These are phyloP conservation scores for Neocatenulostroma microsporum DNA, from an alignment of 2,329 filamentous ascomycete species.

Conservation along the genomic window DNA sequence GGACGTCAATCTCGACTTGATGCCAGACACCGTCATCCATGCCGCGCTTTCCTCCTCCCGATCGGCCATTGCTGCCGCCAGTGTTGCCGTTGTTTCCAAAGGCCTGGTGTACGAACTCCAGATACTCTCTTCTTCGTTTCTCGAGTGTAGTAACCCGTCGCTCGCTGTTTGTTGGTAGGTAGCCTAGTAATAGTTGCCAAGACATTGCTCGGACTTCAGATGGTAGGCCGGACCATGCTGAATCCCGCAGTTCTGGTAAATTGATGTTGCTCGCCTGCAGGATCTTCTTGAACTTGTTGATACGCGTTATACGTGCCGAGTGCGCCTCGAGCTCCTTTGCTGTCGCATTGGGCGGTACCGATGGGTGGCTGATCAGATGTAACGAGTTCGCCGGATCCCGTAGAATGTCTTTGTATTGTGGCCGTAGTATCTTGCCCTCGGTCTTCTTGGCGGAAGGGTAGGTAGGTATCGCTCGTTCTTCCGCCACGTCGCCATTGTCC, in stretches of 20 bases:
- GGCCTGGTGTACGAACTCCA: slow-evolving; percentile 73
- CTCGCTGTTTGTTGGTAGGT: slow-evolving; percentile 94
- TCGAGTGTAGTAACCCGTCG: slow-evolving; percentile 82
- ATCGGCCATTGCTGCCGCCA: slow-evolving; percentile 45
- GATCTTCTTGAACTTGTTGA: slow-evolving; percentile 98
- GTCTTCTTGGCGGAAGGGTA: slow-evolving; percentile 82
- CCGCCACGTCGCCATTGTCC: slow-evolving; percentile 88
- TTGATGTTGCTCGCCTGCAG: slow-evolving; percentile 87
- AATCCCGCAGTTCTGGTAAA: slow-evolving; percentile 69
- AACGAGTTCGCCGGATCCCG: slow-evolving; percentile 80
- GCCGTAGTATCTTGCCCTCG: slow-evolving; percentile 90
- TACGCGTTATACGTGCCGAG: slow-evolving; percentile 79
- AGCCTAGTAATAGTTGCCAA: slow-evolving; percentile 94
- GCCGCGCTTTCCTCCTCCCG: slow-evolving; percentile 49
- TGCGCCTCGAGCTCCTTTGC: slow-evolving; percentile 80
- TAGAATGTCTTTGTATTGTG: slow-evolving; percentile 95
- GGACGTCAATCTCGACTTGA: slow-evolving; percentile 97
- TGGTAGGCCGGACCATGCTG: slow-evolving; percentile 91
- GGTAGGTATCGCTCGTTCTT: slow-evolving; percentile 65
- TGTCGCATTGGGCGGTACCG: slow-evolving; percentile 63
- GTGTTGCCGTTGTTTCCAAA: slow-evolving; percentile 47
- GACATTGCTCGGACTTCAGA: slow-evolving; percentile 96
- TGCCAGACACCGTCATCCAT: slow-evolving; percentile 98
- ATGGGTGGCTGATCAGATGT: slow-evolving; percentile 84
- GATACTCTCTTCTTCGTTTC: slow-evolving; percentile 89